Conservation (phyloP, 352 stramenopile genomes). For the Pythium coloratum region DNA sequence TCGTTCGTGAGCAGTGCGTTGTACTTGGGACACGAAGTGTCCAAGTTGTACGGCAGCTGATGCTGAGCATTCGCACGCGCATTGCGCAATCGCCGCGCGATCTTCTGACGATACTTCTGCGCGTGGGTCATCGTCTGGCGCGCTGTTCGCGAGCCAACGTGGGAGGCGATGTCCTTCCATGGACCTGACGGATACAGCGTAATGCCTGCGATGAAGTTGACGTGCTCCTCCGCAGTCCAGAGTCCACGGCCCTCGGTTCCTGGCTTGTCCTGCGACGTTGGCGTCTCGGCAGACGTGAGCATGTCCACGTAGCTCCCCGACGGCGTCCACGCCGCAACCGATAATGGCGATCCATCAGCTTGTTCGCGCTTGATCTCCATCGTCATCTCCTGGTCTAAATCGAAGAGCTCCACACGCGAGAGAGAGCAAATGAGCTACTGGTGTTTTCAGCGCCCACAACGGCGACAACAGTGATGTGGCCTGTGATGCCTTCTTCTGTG, state of each 20-base stretch:
- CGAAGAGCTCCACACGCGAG: neutral
- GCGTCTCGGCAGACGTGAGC: slow-evolving; percentile 23
- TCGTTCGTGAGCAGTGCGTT: slow-evolving; percentile 69
- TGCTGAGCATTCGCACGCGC: slow-evolving; percentile 68
- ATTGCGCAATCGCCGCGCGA: slow-evolving; percentile 67
- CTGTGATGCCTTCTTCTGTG: slow-evolving; percentile 12
- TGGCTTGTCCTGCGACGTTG: slow-evolving; percentile 31
- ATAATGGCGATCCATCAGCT: slow-evolving; percentile 26
- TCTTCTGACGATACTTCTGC: slow-evolving; percentile 87
- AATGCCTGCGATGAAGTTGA: slow-evolving; percentile 74
- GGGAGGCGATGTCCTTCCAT: slow-evolving; percentile 77
- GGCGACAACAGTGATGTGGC: neutral
- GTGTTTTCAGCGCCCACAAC: neutral
- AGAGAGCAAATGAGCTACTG: slow-evolving; percentile 28
- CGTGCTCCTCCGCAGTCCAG: slow-evolving; percentile 76
- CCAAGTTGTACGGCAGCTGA: slow-evolving; percentile 65
- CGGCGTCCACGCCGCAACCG: slow-evolving; percentile 26
- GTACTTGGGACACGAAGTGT: slow-evolving; percentile 61
- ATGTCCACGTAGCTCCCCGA: slow-evolving; percentile 29
- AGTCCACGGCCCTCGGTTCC: slow-evolving; percentile 56
- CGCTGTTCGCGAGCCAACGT: slow-evolving; percentile 70
- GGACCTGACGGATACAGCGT: slow-evolving; percentile 71
- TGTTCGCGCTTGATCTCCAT: slow-evolving; percentile 31
- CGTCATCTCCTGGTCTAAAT: slow-evolving; percentile 5
- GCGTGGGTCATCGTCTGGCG: slow-evolving; percentile 83